Percentiles rank a stretch among this genome's conserved stretches.
These are phyloP conservation scores for Fusarium anguioides DNA, from an alignment of 2,329 filamentous ascomycete species.

Conservation along the genomic window DNA sequence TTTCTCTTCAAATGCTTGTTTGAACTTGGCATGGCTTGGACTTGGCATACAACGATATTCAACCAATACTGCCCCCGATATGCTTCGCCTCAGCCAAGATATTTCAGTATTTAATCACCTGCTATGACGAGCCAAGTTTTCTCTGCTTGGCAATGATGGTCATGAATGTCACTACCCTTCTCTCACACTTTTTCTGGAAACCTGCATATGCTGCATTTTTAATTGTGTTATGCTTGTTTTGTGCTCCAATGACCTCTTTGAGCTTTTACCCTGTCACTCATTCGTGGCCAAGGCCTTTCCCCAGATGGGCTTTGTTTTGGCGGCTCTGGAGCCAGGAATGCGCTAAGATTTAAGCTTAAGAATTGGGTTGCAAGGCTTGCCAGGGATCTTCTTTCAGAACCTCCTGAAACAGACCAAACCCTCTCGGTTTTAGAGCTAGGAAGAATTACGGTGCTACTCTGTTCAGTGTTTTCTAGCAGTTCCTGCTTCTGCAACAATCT, in stretches of 20 bases:
- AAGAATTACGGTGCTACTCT: background rate
- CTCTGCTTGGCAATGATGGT: constrained; percentile 31
- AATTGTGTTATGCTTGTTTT: constrained; percentile 13
- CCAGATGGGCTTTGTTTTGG: constrained; percentile 4
- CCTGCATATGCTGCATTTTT: constrained; percentile 3
- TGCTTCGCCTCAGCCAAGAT: constrained; percentile 39
- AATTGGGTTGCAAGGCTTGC: constrained; percentile 13
- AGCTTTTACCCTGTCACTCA: background rate
- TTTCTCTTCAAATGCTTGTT: constrained; percentile 30
- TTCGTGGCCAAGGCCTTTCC: background rate
- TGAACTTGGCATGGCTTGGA: constrained; percentile 38
- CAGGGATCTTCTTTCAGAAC: constrained; percentile 21
- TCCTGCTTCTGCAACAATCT: background rate
- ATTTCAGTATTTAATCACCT: constrained; percentile 24
- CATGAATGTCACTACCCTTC: constrained; percentile 14
- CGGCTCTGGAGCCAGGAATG: constrained; percentile 24
- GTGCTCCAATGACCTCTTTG: constrained; percentile 9
- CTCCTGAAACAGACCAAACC: constrained; percentile 12
- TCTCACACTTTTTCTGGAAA: constrained; percentile 17
- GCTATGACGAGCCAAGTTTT: constrained; percentile 22
- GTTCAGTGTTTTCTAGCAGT: background rate
- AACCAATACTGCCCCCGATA: background rate
- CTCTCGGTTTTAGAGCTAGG: background rate
- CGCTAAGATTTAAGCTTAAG: constrained; percentile 42
- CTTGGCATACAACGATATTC: constrained; percentile 34